A percentile compares a stretch with the other conserved stretches of the same genome.
These are phyloP conservation scores for Gossypioides kirkii DNA, from an alignment of 345 rosid species.

Conservation along the genomic window DNA sequence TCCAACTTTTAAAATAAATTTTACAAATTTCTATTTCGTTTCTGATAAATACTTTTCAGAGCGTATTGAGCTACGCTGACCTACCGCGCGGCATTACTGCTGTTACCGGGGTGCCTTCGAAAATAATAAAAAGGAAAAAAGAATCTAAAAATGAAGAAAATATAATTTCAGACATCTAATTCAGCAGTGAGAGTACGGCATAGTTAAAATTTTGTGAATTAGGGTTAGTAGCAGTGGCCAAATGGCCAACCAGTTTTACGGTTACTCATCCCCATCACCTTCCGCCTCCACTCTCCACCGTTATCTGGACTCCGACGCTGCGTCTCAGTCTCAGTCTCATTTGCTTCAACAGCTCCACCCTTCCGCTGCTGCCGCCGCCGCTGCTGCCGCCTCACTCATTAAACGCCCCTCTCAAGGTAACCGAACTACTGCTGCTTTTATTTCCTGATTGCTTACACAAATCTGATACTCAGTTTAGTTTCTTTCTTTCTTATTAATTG, in stretches of 20 bases:
- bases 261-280: slow-evolving; percentile 30
- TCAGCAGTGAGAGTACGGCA: not conserved
- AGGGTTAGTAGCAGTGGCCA: slow-evolving; percentile 29
- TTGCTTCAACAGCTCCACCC: slow-evolving; percentile 25
- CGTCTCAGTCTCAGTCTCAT: slow-evolving; percentile 29
- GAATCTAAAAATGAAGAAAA: not conserved
- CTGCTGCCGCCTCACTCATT: slow-evolving; percentile 22
- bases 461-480: not conserved
- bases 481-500: not conserved
- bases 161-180: not conserved
- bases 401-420: slow-evolving; percentile 64
- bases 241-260: slow-evolving; percentile 43
- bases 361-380: slow-evolving; percentile 31
- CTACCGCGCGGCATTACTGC: not conserved
- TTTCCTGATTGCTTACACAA: not conserved
- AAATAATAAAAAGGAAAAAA: not conserved
- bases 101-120: not conserved
- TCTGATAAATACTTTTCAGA: not conserved
- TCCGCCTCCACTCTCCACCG: slow-evolving; percentile 18
- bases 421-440: not conserved
- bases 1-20: too few species aligned
- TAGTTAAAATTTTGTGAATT: slow-evolving; percentile 1
- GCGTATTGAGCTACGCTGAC: not conserved
- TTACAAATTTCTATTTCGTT: not conserved
- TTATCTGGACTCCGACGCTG: slow-evolving; percentile 11